Evolutionary conservation across 2,329 filamentous ascomycete genomes (phyloP), one percentile per base, ranked within the genome.

Genomic region (Botrytis fabae): DNA sequence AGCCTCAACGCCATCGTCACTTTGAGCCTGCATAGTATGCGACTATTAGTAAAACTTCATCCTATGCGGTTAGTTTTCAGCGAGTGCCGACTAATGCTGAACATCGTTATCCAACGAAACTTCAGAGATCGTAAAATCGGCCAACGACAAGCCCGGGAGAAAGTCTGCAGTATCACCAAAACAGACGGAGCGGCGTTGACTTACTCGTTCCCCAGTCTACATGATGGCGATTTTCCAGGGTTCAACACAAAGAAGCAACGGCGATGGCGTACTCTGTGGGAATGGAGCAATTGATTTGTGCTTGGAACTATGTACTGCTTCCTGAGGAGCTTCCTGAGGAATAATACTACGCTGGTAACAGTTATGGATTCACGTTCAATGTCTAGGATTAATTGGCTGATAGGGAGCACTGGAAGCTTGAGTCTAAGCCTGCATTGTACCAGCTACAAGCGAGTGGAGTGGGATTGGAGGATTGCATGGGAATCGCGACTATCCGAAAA

Each of bases 161-260:
- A 38, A 25, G 22, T 35, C 20, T 12, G 44, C 6, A 10, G 38
- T 38, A 22, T 6, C 42, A 32, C 48, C 10, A 4, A 32, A 32
- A 57, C 38, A 42, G n/a, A 57, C 35, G 48, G 32, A 40, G 51
- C 51, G 48, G 32, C 38, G 65, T 57, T 22, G 25, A 40, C 35
- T n/a, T 28, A 40, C 64, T 54, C 65, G 35, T 42, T 68, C 48
- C 65, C 48, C 65, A 42, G 65, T 68, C 48, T 57, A 57, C 35
- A 54, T 28, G 48, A 57, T 42, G 32, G 38, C 48, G 48, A 54
- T 32, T 54, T 40, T 42, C n/a, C 48, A 32, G 35, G 51, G 51
- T 57, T 57, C 65, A 57, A 57, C 25, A 28, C n/a, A 28, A 32
- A 28, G 22, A 70, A 40, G 32, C 51, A 38, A 63, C 22, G 38